Percentiles rank a stretch among this genome's conserved stretches.
Evolutionary conservation across 257 asterid genomes (phyloP).

Genomic region (Sherardia arvensis): DNA sequence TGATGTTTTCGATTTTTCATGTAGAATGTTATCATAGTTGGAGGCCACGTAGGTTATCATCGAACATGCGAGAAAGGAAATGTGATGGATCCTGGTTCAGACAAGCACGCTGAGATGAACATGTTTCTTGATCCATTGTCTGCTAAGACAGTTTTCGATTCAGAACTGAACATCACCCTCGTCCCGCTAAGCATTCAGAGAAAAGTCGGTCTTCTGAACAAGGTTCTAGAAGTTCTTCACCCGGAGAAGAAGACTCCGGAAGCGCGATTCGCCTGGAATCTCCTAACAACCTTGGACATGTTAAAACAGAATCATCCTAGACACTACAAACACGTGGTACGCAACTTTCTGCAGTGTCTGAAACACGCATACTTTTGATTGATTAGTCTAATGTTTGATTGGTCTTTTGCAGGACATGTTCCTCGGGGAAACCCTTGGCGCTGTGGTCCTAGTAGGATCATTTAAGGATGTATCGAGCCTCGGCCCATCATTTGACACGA

Average conservation of each 20-base stretch:
- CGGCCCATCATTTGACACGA: slow-evolving; percentile 25
- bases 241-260: slow-evolving; percentile 54
- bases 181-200: slow-evolving; percentile 61
- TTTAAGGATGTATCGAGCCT: slow-evolving; percentile 31
- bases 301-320: slow-evolving; percentile 35
- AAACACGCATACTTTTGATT: no score
- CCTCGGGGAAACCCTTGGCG: slow-evolving; percentile 76
- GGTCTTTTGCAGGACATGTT: slow-evolving; percentile 40
- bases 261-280: slow-evolving; percentile 29
- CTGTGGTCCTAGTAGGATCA: slow-evolving; percentile 50
- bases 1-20: background rate
- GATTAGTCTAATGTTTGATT: background rate
- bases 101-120: slow-evolving; percentile 58
- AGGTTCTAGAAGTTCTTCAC: slow-evolving; percentile 22
- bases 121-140: slow-evolving; percentile 83
- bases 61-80: slow-evolving; percentile 42
- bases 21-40: slow-evolving; percentile 67
- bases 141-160: slow-evolving; percentile 47
- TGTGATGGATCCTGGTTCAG: slow-evolving; percentile 48
- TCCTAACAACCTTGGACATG: slow-evolving; percentile 44
- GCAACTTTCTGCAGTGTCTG: no score
- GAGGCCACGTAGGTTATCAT: slow-evolving; percentile 43
- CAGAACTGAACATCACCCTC: slow-evolving; percentile 49
- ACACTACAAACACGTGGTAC: slow-evolving; percentile 72
- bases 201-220: slow-evolving; percentile 25